These are phyloP conservation scores for Fusarium globosum DNA, from an alignment of 2,329 filamentous ascomycete species.

Conservation along the genomic window DNA sequence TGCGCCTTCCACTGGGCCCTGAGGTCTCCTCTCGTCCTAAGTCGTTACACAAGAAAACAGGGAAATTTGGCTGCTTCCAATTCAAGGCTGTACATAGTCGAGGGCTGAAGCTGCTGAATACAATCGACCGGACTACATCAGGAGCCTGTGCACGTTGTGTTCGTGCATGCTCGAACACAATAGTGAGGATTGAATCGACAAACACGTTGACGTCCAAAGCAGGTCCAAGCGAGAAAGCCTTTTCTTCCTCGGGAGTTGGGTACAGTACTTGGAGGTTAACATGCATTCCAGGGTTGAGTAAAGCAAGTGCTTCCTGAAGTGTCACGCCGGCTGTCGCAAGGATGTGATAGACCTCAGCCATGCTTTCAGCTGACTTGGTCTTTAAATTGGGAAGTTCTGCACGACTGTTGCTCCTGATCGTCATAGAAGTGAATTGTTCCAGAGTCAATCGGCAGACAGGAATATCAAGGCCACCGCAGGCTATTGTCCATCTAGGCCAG, in stretches of 20 bases:
- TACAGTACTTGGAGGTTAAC: slow-evolving; percentile 94
- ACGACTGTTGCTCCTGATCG: slow-evolving; percentile 55
- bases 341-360: slow-evolving; percentile 76
- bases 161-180: slow-evolving; percentile 93
- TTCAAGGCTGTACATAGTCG: slow-evolving; percentile 93
- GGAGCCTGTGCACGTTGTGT: slow-evolving; percentile 70
- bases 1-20: slow-evolving; percentile 72
- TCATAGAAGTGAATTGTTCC: slow-evolving; percentile 73
- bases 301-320: slow-evolving; percentile 78
- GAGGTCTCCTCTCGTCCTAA: slow-evolving; percentile 72
- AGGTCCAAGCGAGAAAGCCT: slow-evolving; percentile 74
- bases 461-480: slow-evolving; percentile 80
- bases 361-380: slow-evolving; percentile 61
- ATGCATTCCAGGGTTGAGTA: slow-evolving; percentile 83
- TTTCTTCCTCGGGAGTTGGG: slow-evolving; percentile 80
- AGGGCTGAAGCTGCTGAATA: slow-evolving; percentile 93
- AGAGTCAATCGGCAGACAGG: slow-evolving; percentile 83
- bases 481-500: slow-evolving; percentile 85
- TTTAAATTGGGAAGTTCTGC: slow-evolving; percentile 57
- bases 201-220: slow-evolving; percentile 86
- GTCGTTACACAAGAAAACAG: slow-evolving; percentile 94
- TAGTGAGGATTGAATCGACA: slow-evolving; percentile 82
- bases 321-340: slow-evolving; percentile 83
- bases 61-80: slow-evolving; percentile 99
- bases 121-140: slow-evolving; percentile 83